phyloP scores from a whole-genome alignment of 106 monocot genomes.

The Dioscorea alata region DNA sequence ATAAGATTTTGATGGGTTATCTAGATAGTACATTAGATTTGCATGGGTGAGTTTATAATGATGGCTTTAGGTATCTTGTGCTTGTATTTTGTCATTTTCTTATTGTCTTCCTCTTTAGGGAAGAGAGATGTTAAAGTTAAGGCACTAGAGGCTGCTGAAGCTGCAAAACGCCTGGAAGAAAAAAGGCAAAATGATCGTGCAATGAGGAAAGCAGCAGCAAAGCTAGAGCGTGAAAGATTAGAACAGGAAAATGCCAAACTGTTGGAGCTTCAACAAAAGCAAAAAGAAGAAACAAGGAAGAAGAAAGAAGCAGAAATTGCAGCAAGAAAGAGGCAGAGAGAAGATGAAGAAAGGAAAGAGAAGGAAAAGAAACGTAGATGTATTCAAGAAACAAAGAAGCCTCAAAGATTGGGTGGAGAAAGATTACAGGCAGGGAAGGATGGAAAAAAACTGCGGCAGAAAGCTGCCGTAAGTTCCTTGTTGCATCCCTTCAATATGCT shows the following conservation, averaged over 20 bases:
- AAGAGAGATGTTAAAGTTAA: conserved; percentile 89
- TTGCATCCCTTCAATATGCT: not conserved
- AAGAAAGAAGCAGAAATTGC: conserved; percentile 61
- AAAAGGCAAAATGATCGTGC: conserved; percentile 76
- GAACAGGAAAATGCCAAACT: conserved; percentile 57
- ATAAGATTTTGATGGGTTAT: no score
- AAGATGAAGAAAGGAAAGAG: conserved; percentile 66
- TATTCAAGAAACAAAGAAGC: conserved; percentile 30
- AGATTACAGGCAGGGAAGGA: conserved; percentile 19
- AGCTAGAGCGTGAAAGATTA: conserved; percentile 51
- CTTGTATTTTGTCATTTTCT: no score
- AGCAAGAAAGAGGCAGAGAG: conserved; percentile 85
- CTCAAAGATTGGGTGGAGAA: conserved; percentile 29
- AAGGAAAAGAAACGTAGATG: conserved; percentile 57
- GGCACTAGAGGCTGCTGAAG: conserved; percentile 85
- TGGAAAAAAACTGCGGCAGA: conserved; percentile 22
- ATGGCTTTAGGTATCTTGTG: no score
- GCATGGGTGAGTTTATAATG: no score
- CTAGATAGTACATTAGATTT: no score
- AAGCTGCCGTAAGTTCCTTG: conserved; percentile 24
- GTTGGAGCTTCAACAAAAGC: conserved; percentile 54
- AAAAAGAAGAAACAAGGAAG: conserved; percentile 63
- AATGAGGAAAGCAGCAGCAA: conserved; percentile 66
- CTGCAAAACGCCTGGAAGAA: conserved; percentile 67
- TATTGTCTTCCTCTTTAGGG: conserved; percentile 21